Evolutionary conservation across 2,329 filamentous ascomycete genomes (phyloP).

Genomic region (Aspergillus cejpii): DNA sequence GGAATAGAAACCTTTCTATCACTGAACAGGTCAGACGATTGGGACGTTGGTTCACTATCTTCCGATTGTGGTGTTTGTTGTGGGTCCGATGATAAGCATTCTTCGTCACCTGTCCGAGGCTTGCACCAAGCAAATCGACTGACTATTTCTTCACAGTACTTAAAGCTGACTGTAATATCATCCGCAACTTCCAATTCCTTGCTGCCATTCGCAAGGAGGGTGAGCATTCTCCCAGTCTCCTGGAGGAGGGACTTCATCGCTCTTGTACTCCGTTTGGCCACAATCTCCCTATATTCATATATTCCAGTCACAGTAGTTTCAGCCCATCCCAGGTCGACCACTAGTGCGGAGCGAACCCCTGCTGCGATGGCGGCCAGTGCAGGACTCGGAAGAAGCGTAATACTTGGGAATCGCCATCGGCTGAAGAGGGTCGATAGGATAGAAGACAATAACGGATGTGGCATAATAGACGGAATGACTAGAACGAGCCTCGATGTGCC

Average conservation of each 20-base stretch:
- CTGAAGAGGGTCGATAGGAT: slow-evolving; percentile 72
- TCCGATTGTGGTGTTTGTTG: slow-evolving; percentile 1
- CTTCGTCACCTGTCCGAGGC: slow-evolving; percentile 12
- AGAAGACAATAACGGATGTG: slow-evolving; percentile 68
- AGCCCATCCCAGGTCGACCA: slow-evolving; percentile 87
- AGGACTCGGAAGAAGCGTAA: slow-evolving; percentile 73
- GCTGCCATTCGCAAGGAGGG: slow-evolving; percentile 16
- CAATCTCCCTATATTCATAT: slow-evolving; percentile 83
- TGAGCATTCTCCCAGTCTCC: slow-evolving; percentile 52
- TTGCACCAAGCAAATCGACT: slow-evolving; percentile 73
- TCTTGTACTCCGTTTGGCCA: slow-evolving; percentile 62
- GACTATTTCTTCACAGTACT: slow-evolving; percentile 74
- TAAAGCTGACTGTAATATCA: slow-evolving; percentile 54
- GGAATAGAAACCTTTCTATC: slow-evolving; percentile 42
- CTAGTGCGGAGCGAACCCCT: slow-evolving; percentile 74
- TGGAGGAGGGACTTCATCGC: slow-evolving; percentile 66
- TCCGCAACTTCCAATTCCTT: slow-evolving; percentile 29
- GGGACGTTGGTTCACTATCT: slow-evolving; percentile 1
- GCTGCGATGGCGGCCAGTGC: slow-evolving; percentile 69
- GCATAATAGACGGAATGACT: slow-evolving; percentile 68
- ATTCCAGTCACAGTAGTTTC: slow-evolving; percentile 81
- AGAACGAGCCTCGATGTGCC: slow-evolving; percentile 68
- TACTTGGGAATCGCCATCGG: slow-evolving; percentile 68
- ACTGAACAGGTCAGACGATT: slow-evolving; percentile 4
- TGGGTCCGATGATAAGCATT: background rate